phyloP scores from a whole-genome alignment of 768 basidiomycete genomes.

The Jaapia argillacea region DNA sequence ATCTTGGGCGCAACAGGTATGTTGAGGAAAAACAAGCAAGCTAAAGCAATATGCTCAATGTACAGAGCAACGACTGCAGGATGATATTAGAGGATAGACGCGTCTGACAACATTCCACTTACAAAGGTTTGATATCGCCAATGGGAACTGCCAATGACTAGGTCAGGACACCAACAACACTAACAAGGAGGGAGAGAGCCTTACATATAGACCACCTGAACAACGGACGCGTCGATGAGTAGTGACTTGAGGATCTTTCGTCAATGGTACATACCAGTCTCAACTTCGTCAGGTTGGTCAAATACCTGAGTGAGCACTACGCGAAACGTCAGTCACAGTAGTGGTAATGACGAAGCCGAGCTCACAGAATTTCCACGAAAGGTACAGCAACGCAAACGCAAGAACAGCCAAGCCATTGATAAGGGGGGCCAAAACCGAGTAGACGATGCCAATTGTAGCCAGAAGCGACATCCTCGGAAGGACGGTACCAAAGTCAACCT shows the following conservation, averaged over 20 bases:
- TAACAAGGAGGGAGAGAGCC: background rate
- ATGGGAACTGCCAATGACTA: conserved; percentile 25
- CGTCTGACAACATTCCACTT: conserved; percentile 11
- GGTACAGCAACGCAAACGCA: conserved; percentile 50
- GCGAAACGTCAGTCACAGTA: background rate
- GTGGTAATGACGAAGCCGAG: conserved; percentile 2
- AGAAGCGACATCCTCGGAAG: conserved; percentile 42
- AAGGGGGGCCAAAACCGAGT: conserved; percentile 54
- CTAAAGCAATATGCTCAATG: conserved; percentile 57
- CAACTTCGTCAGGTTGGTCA: conserved; percentile 38
- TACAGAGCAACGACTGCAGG: conserved; percentile 57
- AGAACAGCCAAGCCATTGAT: conserved; percentile 54
- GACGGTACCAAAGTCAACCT: conserved; percentile 41
- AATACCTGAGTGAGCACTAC: conserved; percentile 41
- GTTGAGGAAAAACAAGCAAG: conserved; percentile 60
- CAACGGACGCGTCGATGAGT: too few relatives aligned
- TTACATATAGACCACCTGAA: too few relatives aligned
- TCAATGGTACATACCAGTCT: conserved; percentile 26
- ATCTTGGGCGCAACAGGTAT: conserved; percentile 13
- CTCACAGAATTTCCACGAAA: conserved; percentile 50
- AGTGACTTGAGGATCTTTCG: conserved; percentile 7
- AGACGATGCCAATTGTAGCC: conserved; percentile 42
- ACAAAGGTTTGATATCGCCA: conserved; percentile 43
- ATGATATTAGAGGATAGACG: conserved; percentile 20
- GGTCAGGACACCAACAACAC: conserved; percentile 13